A percentile compares a stretch with the other conserved stretches of the same genome.
phyloP scores from a whole-genome alignment of 371 early-diverging fungal genomes.

The Mortierella polycephala region DNA sequence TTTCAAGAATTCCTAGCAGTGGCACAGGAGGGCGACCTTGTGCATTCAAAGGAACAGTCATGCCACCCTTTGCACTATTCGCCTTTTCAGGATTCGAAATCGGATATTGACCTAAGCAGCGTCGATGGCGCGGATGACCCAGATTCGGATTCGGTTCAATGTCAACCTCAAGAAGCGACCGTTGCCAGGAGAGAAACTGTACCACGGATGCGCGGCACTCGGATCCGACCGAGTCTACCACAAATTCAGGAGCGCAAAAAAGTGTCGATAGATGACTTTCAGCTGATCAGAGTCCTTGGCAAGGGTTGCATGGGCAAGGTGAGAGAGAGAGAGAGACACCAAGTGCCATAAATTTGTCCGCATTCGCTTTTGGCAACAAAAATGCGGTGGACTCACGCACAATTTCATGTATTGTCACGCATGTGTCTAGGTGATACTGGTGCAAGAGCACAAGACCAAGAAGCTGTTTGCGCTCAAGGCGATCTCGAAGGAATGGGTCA shows the following conservation, averaged over 20 bases:
- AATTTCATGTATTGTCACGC: too few relatives aligned
- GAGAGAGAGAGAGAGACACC: neutral
- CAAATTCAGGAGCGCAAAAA: constrained; percentile 48
- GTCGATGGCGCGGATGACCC: constrained; percentile 4
- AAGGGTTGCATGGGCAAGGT: constrained; percentile 86
- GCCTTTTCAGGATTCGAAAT: constrained; percentile 4
- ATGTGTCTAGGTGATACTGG: constrained; percentile 65
- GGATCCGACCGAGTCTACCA: constrained; percentile 32
- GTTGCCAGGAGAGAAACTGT: constrained; percentile 3
- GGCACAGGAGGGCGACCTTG: constrained; percentile 44
- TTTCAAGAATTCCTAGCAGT: constrained; percentile 51
- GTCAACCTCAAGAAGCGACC: constrained; percentile 3
- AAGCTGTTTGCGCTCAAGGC: constrained; percentile 76
- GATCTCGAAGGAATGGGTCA: constrained; percentile 73
- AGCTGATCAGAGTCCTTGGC: constrained; percentile 76
- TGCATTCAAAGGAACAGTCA: constrained; percentile 38
- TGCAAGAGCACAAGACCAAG: constrained; percentile 60
- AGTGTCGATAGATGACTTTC: constrained; percentile 63
- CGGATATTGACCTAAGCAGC: constrained; percentile 16
- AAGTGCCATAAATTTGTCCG: neutral
- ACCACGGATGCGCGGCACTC: constrained; percentile 26
- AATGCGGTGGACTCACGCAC: too few relatives aligned
- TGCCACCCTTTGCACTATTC: constrained; percentile 1
- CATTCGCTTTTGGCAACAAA: neutral
- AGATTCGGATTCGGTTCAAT: neutral